A percentile compares a stretch with the other conserved stretches of the same genome.
phyloP scores from a whole-genome alignment of 2,329 filamentous ascomycete genomes.

The Scedosporium apiospermum region DNA sequence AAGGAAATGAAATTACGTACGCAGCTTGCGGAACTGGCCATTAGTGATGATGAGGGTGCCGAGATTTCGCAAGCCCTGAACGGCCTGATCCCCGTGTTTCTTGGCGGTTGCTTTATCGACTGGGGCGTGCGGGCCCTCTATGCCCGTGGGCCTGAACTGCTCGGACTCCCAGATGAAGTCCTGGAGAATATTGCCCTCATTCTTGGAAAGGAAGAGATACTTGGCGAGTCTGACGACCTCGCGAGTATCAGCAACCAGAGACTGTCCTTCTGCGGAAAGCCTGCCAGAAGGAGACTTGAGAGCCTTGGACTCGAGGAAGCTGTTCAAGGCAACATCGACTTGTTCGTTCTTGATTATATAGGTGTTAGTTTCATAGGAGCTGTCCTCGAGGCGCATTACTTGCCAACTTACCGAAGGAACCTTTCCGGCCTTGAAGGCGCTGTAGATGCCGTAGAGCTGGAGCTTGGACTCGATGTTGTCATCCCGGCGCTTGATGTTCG shows the following conservation, averaged over 20 bases:
- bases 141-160: slow-evolving; percentile 55
- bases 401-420: slow-evolving; percentile 64
- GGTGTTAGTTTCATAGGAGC: slow-evolving; percentile 3
- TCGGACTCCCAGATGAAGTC: slow-evolving; percentile 96
- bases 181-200: slow-evolving; percentile 86
- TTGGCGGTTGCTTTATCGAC: slow-evolving; percentile 67
- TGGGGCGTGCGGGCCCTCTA: slow-evolving; percentile 54
- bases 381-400: background rate
- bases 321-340: slow-evolving; percentile 91
- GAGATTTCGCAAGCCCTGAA: slow-evolving; percentile 78
- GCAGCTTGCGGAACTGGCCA: slow-evolving; percentile 86
- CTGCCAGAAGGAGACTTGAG: slow-evolving; percentile 62
- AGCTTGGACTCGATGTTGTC: slow-evolving; percentile 87
- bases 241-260: slow-evolving; percentile 67
- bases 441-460: slow-evolving; percentile 83
- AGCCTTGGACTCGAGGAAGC: slow-evolving; percentile 62
- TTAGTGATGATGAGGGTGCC: slow-evolving; percentile 89
- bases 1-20: slow-evolving; percentile 38
- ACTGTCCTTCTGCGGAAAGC: slow-evolving; percentile 73
- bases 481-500: slow-evolving; percentile 67
- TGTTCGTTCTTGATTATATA: slow-evolving; percentile 63
- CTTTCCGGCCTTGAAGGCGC: slow-evolving; percentile 81
- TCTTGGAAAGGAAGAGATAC: slow-evolving; percentile 80
- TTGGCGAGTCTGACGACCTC: slow-evolving; percentile 80
- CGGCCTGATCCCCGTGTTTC: slow-evolving; percentile 73